Conservation (phyloP, 768 basidiomycete genomes). For the Russula foetens region DNA sequence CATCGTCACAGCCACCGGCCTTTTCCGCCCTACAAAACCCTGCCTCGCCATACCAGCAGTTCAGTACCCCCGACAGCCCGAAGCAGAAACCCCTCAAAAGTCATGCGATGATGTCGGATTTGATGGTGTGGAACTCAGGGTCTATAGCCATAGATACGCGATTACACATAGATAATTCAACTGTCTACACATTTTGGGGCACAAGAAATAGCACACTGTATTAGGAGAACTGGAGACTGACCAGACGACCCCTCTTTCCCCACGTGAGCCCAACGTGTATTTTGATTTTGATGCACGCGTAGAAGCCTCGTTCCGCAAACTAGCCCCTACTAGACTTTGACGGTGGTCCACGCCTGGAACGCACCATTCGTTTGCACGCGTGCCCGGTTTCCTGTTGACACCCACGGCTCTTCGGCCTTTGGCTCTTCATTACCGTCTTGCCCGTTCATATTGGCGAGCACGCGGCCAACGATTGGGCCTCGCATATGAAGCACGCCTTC, state of each 20-base stretch:
- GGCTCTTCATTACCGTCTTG: slow-evolving; percentile 26
- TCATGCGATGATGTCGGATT: background rate
- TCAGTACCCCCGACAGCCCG: too few species aligned
- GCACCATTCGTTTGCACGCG: slow-evolving; percentile 31
- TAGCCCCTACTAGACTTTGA: background rate
- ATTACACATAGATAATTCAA: background rate
- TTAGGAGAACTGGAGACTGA: background rate
- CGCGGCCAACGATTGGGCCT: slow-evolving; percentile 65
- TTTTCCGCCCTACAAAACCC: background rate
- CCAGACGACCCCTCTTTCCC: background rate
- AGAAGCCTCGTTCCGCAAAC: background rate
- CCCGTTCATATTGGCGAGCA: slow-evolving; percentile 36
- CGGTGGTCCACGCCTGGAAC: slow-evolving; percentile 26
- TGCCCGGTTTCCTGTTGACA: slow-evolving; percentile 27
- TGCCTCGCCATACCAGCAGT: too few species aligned
- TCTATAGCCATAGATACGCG: background rate
- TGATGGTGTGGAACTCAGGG: background rate
- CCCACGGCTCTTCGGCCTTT: slow-evolving; percentile 23
- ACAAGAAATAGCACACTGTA: background rate
- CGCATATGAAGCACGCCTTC: slow-evolving; percentile 51
- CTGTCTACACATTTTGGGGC: background rate
- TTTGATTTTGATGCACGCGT: background rate
- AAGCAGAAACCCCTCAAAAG: background rate
- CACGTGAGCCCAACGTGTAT: background rate
- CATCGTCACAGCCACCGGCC: slow-evolving; percentile 14